These are phyloP conservation scores for Backusella luteola DNA, from an alignment of 192 early-diverging fungal species.

Conservation along the genomic window DNA sequence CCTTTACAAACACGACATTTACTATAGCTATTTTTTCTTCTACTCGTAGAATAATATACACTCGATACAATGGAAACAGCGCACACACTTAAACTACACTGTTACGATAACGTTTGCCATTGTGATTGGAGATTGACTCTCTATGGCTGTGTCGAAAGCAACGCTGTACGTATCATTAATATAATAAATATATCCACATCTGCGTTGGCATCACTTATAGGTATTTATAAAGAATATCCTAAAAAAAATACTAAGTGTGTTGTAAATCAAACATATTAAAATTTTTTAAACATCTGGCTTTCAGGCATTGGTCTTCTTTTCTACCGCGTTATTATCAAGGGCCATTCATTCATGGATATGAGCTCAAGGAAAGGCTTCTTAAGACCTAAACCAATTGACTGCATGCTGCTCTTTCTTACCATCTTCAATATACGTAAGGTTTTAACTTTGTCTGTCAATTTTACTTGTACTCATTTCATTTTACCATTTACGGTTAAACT, in stretches of 20 bases:
- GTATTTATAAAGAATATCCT: slow-evolving; percentile 1
- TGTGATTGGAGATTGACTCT: slow-evolving; percentile 24
- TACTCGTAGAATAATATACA: not conserved
- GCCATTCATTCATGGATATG: not conserved
- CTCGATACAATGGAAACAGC: not conserved
- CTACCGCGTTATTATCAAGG: not conserved
- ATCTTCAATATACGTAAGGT: not conserved
- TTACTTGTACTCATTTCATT: not conserved
- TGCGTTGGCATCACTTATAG: slow-evolving; percentile 14
- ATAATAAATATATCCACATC: slow-evolving; percentile 15
- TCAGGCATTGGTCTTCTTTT: slow-evolving; percentile 13
- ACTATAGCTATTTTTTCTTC: too few relatives aligned
- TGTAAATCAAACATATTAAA: too few relatives aligned
- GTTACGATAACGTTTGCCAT: slow-evolving; percentile 10
- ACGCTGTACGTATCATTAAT: slow-evolving; percentile 18
- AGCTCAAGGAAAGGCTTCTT: not conserved
- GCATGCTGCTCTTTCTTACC: not conserved
- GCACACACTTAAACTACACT: not conserved
- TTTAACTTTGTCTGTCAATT: slow-evolving; percentile 11
- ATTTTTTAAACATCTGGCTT: too few relatives aligned
- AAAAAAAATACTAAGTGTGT: too few relatives aligned
- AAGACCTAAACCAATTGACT: not conserved
- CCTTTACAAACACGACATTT: too few relatives aligned
- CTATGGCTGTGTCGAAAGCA: slow-evolving; percentile 14
- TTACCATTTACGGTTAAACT: not conserved